Percentiles rank a stretch among this genome's conserved stretches.
Evolutionary conservation across 2,329 filamentous ascomycete species (phyloP).

Genomic region (Botrytis elliptica): DNA sequence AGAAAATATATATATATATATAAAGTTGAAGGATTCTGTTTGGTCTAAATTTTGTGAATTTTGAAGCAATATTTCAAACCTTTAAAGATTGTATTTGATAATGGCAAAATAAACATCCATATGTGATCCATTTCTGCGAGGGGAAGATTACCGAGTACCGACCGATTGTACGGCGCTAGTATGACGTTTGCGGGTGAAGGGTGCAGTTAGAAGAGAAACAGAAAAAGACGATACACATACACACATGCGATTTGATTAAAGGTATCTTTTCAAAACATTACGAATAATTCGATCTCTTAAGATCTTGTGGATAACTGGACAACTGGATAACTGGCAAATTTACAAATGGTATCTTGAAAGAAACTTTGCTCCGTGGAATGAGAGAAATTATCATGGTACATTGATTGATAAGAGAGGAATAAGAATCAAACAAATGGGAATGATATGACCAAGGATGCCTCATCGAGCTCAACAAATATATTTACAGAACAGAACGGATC

Average conservation of each 20-base stretch:
- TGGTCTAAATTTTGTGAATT: not conserved
- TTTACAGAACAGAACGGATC: conserved; percentile 12
- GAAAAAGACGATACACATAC: not conserved
- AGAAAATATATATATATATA: not conserved
- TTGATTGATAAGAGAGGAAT: not conserved
- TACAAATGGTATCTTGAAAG: not conserved
- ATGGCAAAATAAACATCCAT: not conserved
- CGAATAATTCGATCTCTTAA: not conserved
- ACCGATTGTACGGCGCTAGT: conserved; percentile 12
- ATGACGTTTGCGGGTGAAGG: conserved; percentile 14
- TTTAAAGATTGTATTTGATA: not conserved
- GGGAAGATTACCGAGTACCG: conserved; percentile 9
- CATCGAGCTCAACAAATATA: conserved; percentile 12
- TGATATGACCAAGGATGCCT: conserved; percentile 17
- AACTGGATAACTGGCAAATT: no score
- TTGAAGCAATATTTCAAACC: not conserved
- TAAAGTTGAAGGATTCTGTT: not conserved
- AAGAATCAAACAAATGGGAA: not conserved
- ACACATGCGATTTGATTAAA: not conserved
- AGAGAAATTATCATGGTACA: not conserved
- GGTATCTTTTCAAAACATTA: not conserved
- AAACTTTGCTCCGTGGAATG: not conserved
- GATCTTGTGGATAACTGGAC: not conserved
- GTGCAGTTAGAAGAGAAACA: not conserved
- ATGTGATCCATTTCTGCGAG: not conserved